Evolutionary conservation across 140 eudicot genomes (phyloP).

Genomic region (Flaveria floridana): DNA sequence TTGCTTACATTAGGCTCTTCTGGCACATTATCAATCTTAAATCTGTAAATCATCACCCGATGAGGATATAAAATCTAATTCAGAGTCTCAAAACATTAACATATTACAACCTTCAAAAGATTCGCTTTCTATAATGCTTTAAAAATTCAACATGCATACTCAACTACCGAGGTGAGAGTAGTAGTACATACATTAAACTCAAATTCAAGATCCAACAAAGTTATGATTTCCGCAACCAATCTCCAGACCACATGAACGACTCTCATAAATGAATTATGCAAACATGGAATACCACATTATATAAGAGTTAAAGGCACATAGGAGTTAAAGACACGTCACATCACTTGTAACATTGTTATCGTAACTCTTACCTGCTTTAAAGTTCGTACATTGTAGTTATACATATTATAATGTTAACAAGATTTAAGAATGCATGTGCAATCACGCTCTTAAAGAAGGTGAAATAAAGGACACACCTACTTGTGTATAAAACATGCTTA

Average conservation of each 20-base stretch:
- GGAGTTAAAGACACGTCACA: not conserved
- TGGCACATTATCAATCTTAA: not conserved
- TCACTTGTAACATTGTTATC: not conserved
- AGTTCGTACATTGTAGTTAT: not conserved
- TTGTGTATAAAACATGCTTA: not conserved
- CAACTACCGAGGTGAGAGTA: slow-evolving; percentile 4
- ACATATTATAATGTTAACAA: not conserved
- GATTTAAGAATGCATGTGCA: not conserved
- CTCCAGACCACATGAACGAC: not conserved
- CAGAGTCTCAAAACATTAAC: not conserved
- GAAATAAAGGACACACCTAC: not conserved
- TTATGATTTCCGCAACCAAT: not conserved
- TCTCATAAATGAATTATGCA: not conserved
- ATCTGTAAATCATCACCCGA: not conserved
- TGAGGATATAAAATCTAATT: not conserved
- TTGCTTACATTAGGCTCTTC: slow-evolving; percentile 6
- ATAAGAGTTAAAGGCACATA: not conserved
- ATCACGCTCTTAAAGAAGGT: not conserved
- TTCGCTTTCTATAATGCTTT: slow-evolving; percentile 9
- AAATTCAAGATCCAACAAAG: not conserved
- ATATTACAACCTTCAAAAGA: not conserved
- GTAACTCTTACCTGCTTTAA: slow-evolving; percentile 6
- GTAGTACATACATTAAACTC: not conserved
- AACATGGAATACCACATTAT: not conserved
- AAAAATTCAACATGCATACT: not conserved